These are phyloP conservation scores for Marchantia polymorpha DNA, from an alignment of 225 moss, liverwort and hornwort species.

Conservation along the genomic window DNA sequence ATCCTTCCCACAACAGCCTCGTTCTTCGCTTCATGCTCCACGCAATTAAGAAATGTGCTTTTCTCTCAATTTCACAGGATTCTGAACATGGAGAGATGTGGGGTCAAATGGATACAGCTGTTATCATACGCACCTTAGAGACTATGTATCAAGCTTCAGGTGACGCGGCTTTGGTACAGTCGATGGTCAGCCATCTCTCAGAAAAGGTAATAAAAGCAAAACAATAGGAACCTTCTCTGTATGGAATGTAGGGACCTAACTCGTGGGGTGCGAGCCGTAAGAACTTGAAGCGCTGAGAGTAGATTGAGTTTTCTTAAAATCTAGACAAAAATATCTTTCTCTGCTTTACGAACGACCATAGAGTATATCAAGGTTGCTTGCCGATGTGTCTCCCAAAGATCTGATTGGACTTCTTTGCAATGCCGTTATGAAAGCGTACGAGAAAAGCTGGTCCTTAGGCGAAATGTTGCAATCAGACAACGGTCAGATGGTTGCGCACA, in stretches of 20 bases:
- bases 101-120: constrained; percentile 52
- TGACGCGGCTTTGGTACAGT: constrained; percentile 47
- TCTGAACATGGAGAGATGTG: constrained; percentile 52
- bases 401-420: not conserved
- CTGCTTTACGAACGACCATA: too few species aligned
- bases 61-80: constrained; percentile 21
- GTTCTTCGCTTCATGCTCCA: not conserved
- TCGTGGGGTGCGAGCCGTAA: too few species aligned
- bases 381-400: too few species aligned
- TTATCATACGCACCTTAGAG: constrained; percentile 52
- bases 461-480: not conserved
- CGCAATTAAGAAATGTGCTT: not conserved
- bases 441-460: not conserved
- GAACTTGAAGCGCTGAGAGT: not conserved
- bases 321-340: too few species aligned
- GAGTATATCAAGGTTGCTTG: too few species aligned
- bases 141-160: constrained; percentile 48
- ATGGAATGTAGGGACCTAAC: too few species aligned
- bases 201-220: constrained; percentile 38
- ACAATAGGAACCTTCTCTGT: not conserved
- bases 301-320: not conserved
- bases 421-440: not conserved
- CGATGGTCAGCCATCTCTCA: constrained; percentile 48
- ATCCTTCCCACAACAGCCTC: not conserved
- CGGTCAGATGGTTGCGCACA: too few species aligned